Conservation (phyloP, 768 basidiomycete genomes). For the Russula sp. region DNA sequence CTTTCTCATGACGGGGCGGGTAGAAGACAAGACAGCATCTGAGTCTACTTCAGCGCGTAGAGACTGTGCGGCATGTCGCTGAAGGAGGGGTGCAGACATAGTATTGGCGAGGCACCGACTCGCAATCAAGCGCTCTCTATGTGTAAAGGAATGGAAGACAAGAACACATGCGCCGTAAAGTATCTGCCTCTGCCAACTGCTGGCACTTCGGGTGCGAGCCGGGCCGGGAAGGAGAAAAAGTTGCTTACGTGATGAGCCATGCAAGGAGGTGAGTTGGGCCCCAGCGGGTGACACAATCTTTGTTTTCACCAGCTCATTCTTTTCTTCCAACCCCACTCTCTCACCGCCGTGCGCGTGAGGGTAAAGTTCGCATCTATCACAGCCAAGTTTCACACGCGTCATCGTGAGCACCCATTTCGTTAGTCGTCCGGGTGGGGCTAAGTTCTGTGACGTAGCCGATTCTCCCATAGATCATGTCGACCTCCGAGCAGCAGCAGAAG, state of each 20-base stretch:
- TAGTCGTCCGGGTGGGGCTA: neutral
- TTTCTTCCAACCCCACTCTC: neutral
- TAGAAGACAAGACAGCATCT: neutral
- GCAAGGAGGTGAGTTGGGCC: neutral
- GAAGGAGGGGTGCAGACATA: slow-evolving; percentile 6
- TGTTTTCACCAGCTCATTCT: slow-evolving; percentile 5
- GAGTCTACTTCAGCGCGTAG: neutral
- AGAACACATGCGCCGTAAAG: no score
- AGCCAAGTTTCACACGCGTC: neutral
- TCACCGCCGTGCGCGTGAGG: slow-evolving; percentile 10
- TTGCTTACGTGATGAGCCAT: neutral
- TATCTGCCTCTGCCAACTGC: no score
- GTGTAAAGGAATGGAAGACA: no score
- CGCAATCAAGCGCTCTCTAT: no score
- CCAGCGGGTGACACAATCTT: neutral
- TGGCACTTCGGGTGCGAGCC: neutral
- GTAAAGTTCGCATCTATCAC: neutral
- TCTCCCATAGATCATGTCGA: slow-evolving; percentile 28
- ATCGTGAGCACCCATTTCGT: slow-evolving; percentile 5
- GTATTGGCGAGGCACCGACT: neutral
- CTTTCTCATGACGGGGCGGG: neutral
- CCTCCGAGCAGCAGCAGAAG: slow-evolving; percentile 65
- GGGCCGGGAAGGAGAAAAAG: neutral
- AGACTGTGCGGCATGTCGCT: slow-evolving; percentile 2
- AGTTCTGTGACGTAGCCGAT: neutral